phyloP scores from a whole-genome alignment of 306 rosid species.

The Pterocarpus santalinus region DNA sequence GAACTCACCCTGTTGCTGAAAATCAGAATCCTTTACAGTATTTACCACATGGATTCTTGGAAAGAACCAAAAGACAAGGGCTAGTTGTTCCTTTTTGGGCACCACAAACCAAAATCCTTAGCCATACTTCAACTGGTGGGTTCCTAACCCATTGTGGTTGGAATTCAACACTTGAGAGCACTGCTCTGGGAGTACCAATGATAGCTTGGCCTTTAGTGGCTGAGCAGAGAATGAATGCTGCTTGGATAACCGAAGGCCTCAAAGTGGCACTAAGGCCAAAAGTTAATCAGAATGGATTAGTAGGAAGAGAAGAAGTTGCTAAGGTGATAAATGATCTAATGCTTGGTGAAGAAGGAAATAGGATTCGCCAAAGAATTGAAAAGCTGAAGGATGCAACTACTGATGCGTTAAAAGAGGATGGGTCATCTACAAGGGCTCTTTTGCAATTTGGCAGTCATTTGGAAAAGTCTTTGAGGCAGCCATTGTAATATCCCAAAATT shows the following conservation, averaged over 20 bases:
- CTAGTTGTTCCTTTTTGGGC: conserved; percentile 46
- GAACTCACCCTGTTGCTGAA: conserved; percentile 21
- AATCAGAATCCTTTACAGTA: conserved; percentile 32
- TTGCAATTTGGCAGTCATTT: not conserved
- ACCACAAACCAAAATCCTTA: conserved; percentile 44
- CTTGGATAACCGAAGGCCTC: conserved; percentile 28
- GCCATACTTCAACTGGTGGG: conserved; percentile 44
- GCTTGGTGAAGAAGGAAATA: conserved; percentile 10
- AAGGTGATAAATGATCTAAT: conserved; percentile 21
- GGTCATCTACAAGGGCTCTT: conserved; percentile 40
- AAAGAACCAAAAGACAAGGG: conserved; percentile 44
- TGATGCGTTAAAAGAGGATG: conserved; percentile 32
- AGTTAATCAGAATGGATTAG: conserved; percentile 24
- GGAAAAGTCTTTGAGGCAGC: not conserved
- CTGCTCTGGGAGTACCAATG: conserved; percentile 45
- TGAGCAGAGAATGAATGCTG: conserved; percentile 46
- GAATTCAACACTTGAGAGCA: conserved; percentile 48
- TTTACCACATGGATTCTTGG: conserved; percentile 42
- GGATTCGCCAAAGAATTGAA: conserved; percentile 26
- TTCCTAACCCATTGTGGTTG: conserved; percentile 53
- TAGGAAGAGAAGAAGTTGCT: conserved; percentile 34
- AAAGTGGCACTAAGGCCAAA: conserved; percentile 42
- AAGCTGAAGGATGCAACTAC: conserved; percentile 21
- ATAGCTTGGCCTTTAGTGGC: conserved; percentile 47
- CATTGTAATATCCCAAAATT: not conserved